Percentiles rank a stretch among this genome's conserved stretches.
phyloP scores from a whole-genome alignment of 164 flowering plant genomes.

The Tetracentron sinense region DNA sequence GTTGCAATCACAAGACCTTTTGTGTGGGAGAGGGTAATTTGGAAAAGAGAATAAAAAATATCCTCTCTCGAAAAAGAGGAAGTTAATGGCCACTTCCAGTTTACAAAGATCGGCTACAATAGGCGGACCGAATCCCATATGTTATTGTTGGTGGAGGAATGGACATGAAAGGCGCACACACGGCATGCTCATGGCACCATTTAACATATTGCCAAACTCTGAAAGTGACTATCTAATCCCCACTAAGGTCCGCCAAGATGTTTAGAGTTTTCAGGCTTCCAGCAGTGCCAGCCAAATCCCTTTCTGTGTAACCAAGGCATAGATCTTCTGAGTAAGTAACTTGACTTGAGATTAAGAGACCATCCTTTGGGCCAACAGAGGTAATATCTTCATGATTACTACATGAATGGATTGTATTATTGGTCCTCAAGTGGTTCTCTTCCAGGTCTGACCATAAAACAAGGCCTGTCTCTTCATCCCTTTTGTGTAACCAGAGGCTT shows the following conservation, averaged over 20 bases:
- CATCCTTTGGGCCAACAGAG: slow-evolving; percentile 7
- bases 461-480: slow-evolving; percentile 6
- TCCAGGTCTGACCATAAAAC: slow-evolving; percentile 6
- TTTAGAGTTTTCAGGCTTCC: slow-evolving; percentile 22
- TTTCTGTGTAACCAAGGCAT: slow-evolving; percentile 14
- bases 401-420: background rate
- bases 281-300: slow-evolving; percentile 8
- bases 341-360: slow-evolving; percentile 5
- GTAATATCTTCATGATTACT: slow-evolving; percentile 5
- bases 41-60: too few relatives aligned
- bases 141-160: slow-evolving; percentile 22
- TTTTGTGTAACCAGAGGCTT: too few relatives aligned
- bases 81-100: too few relatives aligned
- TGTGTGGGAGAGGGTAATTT: too few relatives aligned
- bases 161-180: slow-evolving; percentile 17
- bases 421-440: slow-evolving; percentile 3
- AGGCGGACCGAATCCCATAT: slow-evolving; percentile 34
- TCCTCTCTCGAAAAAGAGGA: too few relatives aligned
- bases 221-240: slow-evolving; percentile 48
- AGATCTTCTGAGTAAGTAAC: slow-evolving; percentile 14
- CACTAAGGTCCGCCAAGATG: slow-evolving; percentile 43
- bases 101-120: too few relatives aligned
- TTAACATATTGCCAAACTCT: slow-evolving; percentile 37
- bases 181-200: slow-evolving; percentile 28
- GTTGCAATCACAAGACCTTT: too few relatives aligned